Percentiles rank a stretch among this genome's conserved stretches.
These are phyloP conservation scores for Teratosphaeria pseudoeucalypti DNA, from an alignment of 2,329 filamentous ascomycete species.

Conservation along the genomic window DNA sequence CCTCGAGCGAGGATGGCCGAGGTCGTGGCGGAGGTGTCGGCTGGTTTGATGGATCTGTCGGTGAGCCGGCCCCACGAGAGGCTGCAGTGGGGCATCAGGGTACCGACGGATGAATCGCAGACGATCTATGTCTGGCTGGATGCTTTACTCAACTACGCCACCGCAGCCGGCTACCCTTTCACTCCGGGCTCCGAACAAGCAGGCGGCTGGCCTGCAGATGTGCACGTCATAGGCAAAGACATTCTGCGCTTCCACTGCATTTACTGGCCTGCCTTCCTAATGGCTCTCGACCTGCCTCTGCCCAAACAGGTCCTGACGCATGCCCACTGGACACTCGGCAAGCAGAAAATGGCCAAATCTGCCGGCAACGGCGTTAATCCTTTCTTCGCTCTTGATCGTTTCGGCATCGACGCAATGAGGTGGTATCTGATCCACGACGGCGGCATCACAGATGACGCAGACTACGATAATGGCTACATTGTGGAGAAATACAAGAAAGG, in stretches of 20 bases:
- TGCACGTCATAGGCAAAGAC: constrained; percentile 92
- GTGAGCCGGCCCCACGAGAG: constrained; percentile 72
- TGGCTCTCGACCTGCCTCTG: constrained; percentile 71
- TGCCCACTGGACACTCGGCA: constrained; percentile 88
- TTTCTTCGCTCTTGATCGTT: constrained; percentile 80
- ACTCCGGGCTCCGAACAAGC: constrained; percentile 49
- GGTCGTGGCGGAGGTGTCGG: constrained; percentile 64
- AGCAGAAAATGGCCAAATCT: constrained; percentile 93
- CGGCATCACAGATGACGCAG: constrained; percentile 63
- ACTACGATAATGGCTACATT: constrained; percentile 74
- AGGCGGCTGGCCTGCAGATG: constrained; percentile 72
- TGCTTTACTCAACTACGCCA: constrained; percentile 87
- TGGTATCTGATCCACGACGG: constrained; percentile 81
- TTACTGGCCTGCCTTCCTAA: constrained; percentile 94
- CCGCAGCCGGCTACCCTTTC: constrained; percentile 78
- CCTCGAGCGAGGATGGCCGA: constrained; percentile 66
- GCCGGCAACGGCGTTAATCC: constrained; percentile 92
- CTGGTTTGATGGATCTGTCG: constrained; percentile 76
- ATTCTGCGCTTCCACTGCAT: constrained; percentile 94
- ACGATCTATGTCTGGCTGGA: constrained; percentile 99
- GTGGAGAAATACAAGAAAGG: constrained; percentile 68
- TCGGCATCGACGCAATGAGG: constrained; percentile 76
- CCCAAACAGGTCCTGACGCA: constrained; percentile 77
- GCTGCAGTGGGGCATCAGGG: constrained; percentile 77
- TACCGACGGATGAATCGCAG: constrained; percentile 73